Conservation (phyloP, 495 filamentous ascomycete species). For the Pyronema omphalodes region DNA sequence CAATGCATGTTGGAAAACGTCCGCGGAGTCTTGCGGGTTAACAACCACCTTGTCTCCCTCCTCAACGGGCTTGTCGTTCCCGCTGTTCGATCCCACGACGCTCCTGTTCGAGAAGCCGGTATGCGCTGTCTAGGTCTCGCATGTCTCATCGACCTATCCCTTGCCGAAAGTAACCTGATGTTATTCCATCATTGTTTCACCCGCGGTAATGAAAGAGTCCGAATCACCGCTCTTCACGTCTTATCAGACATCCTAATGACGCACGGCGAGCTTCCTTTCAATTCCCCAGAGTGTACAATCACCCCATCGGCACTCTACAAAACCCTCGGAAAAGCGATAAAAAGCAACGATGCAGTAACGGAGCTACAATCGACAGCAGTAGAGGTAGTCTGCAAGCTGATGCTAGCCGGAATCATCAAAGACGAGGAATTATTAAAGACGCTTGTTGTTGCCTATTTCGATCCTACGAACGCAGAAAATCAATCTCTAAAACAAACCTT, state of each 20-base stretch:
- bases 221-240: slow-evolving; percentile 77
- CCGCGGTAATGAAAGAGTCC: slow-evolving; percentile 76
- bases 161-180: slow-evolving; percentile 81
- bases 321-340: slow-evolving; percentile 43
- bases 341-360: slow-evolving; percentile 43
- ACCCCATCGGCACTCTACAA: slow-evolving; percentile 16
- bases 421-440: slow-evolving; percentile 55
- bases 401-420: slow-evolving; percentile 52
- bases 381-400: slow-evolving; percentile 63
- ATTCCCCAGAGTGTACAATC: slow-evolving; percentile 23
- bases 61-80: slow-evolving; percentile 92
- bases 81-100: slow-evolving; percentile 81
- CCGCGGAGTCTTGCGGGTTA: slow-evolving; percentile 62
- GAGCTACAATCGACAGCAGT: slow-evolving; percentile 63
- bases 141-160: slow-evolving; percentile 70
- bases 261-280: slow-evolving; percentile 56
- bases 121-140: slow-evolving; percentile 78
- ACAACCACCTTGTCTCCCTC: slow-evolving; percentile 78
- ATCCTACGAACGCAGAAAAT: slow-evolving; percentile 66
- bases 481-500: slow-evolving; percentile 76
- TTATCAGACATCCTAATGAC: slow-evolving; percentile 84
- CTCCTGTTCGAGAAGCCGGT: slow-evolving; percentile 77
- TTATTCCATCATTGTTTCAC: slow-evolving; percentile 91
- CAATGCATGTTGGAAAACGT: slow-evolving; percentile 95
- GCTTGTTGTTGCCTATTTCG: slow-evolving; percentile 73